Percentiles rank a stretch among this genome's conserved stretches.
Evolutionary conservation across 805 yeast species (phyloP).

Genomic region (Saccharomycopsis capsularis): DNA sequence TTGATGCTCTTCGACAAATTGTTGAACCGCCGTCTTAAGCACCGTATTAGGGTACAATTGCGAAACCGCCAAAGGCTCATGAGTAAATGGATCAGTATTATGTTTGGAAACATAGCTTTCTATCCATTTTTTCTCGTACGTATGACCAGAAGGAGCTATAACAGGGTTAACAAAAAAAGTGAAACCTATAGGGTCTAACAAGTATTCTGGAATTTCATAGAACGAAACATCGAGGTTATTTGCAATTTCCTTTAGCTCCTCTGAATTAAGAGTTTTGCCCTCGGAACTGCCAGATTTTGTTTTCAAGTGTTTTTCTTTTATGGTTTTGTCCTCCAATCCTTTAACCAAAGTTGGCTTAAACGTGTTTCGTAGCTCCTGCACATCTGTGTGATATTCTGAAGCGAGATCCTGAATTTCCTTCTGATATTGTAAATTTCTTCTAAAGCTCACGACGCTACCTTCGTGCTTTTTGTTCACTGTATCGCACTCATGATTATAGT

Average conservation of each 20-base stretch:
- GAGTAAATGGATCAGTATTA: not conserved
- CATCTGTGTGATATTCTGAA: not conserved
- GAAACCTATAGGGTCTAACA: not conserved
- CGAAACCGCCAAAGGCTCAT: not conserved
- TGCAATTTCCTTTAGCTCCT: not conserved
- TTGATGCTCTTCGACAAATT: not conserved
- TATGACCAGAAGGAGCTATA: not conserved
- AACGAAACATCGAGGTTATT: not conserved
- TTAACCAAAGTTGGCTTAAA: not conserved
- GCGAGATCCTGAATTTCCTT: not conserved
- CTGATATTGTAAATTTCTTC: not conserved
- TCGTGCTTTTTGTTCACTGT: not conserved
- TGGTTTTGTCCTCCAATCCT: not conserved
- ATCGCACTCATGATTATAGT: not conserved
- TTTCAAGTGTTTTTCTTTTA: not conserved
- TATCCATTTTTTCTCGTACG: not conserved
- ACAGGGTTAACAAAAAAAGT: not conserved
- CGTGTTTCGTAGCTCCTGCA: not conserved
- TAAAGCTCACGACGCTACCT: not conserved
- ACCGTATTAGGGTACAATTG: not conserved
- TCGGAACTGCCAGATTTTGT: too few species aligned
- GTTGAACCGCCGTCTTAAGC: not conserved
- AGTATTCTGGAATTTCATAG: constrained; percentile 1
- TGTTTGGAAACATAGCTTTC: not conserved
- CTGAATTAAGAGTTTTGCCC: not conserved